Conservation (phyloP, 352 stramenopile species). For the Phytophthora citricola region DNA sequence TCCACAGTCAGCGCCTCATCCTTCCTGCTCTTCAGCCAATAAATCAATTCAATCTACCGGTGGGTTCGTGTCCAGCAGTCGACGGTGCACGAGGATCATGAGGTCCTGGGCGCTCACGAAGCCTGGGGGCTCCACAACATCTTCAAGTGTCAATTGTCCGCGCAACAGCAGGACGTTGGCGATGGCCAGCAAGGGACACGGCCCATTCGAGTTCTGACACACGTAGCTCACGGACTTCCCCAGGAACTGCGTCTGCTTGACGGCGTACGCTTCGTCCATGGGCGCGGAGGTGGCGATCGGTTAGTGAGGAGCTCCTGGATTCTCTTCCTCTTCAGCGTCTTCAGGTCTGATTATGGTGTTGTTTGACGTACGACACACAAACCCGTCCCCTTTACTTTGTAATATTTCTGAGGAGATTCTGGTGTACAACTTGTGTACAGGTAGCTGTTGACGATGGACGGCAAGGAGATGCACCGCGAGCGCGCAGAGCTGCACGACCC, state of each 20-base stretch:
- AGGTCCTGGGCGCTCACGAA: constrained; percentile 92
- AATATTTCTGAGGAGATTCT: background rate
- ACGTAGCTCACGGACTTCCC: constrained; percentile 88
- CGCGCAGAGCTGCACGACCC: constrained; percentile 62
- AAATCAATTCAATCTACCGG: constrained; percentile 37
- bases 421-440: background rate
- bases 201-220: constrained; percentile 98
- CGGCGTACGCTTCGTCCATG: constrained; percentile 75
- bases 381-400: background rate
- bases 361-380: background rate
- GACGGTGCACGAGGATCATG: constrained; percentile 89
- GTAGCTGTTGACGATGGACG: constrained; percentile 11
- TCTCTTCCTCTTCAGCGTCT: background rate
- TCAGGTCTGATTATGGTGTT: constrained; percentile 12
- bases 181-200: constrained; percentile 97
- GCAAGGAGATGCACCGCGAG: constrained; percentile 40
- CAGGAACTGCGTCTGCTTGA: constrained; percentile 87
- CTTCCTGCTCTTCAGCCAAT: constrained; percentile 3
- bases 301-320: constrained; percentile 3
- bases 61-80: constrained; percentile 87
- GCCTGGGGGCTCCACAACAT: constrained; percentile 51
- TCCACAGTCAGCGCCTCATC: constrained; percentile 3
- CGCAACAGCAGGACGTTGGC: constrained; percentile 96
- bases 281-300: background rate
- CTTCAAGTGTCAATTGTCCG: constrained; percentile 86